Evolutionary conservation across 2,329 filamentous ascomycete species (phyloP).

Genomic region (Peltaster fructicola): DNA sequence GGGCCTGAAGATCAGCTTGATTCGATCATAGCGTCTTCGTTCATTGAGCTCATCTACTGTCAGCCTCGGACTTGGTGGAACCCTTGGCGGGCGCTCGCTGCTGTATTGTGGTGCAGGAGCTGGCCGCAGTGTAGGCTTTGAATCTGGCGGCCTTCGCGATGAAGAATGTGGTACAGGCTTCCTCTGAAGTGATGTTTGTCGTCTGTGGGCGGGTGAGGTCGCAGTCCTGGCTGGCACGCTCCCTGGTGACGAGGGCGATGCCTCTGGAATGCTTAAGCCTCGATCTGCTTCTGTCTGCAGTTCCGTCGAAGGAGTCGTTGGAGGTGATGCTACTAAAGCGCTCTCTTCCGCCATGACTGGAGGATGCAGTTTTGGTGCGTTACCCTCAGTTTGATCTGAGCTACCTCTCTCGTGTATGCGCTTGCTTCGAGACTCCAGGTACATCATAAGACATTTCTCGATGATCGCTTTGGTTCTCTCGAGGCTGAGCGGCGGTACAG

Average conservation of each 20-base stretch:
- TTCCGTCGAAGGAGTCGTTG: no score
- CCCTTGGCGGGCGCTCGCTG: slow-evolving; percentile 10
- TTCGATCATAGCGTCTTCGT: slow-evolving; percentile 17
- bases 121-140: no score
- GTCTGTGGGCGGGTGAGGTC: no score
- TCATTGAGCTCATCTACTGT: slow-evolving; percentile 12
- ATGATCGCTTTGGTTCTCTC: slow-evolving; percentile 42
- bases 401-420: slow-evolving; percentile 7
- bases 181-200: slow-evolving; percentile 6
- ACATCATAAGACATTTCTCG: slow-evolving; percentile 34
- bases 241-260: no score
- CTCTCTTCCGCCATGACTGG: no score
- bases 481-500: slow-evolving; percentile 41
- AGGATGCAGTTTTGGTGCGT: no score
- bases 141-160: slow-evolving; percentile 6
- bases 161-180: slow-evolving; percentile 12
- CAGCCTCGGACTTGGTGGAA: slow-evolving; percentile 11
- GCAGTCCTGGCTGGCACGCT: no score
- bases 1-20: slow-evolving; percentile 50
- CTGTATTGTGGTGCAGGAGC: no score
- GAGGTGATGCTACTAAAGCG: no score
- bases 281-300: no score
- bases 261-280: no score
- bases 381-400: no score
- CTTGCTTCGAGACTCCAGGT: slow-evolving; percentile 24